Percentiles rank a stretch among this genome's conserved stretches.
Conservation (phyloP, 139 green algal genomes). For the Chlorella ohadii region DNA sequence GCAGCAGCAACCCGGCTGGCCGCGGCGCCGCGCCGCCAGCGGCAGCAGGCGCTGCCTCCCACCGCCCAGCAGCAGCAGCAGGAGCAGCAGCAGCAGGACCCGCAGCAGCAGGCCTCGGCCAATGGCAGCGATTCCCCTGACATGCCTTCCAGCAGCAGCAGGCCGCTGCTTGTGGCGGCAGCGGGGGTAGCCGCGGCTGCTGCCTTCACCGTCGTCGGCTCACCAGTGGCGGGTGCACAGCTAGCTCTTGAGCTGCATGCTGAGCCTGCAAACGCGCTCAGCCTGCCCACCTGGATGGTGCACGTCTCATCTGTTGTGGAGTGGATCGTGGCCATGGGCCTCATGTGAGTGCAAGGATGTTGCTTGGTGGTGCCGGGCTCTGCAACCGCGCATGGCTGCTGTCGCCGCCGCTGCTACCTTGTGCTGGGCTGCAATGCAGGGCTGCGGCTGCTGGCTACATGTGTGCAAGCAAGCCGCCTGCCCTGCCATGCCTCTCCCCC, state of each 20-base stretch:
- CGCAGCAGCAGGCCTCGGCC: too few relatives aligned
- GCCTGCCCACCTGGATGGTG: slow-evolving; percentile 98
- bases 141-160: too few relatives aligned
- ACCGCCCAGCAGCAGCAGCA: too few relatives aligned
- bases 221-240: not conserved
- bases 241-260: slow-evolving; percentile 30
- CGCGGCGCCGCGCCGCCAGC: not conserved
- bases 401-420: too few relatives aligned
- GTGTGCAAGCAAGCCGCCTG: too few relatives aligned
- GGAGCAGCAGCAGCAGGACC: too few relatives aligned
- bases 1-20: not conserved
- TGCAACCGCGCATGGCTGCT: too few relatives aligned
- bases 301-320: slow-evolving; percentile 89
- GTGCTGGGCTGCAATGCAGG: too few relatives aligned
- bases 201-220: too few relatives aligned
- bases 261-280: slow-evolving; percentile 96
- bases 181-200: not conserved
- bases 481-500: too few relatives aligned
- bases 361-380: too few relatives aligned
- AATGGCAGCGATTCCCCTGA: not conserved
- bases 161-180: not conserved
- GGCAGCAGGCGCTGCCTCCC: not conserved
- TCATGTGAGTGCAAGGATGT: slow-evolving; percentile 61
- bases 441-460: too few relatives aligned
- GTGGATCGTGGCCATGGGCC: slow-evolving; percentile 87